These are phyloP conservation scores for Acorus calamus DNA, from an alignment of 106 monocot genomes.

Conservation along the genomic window DNA sequence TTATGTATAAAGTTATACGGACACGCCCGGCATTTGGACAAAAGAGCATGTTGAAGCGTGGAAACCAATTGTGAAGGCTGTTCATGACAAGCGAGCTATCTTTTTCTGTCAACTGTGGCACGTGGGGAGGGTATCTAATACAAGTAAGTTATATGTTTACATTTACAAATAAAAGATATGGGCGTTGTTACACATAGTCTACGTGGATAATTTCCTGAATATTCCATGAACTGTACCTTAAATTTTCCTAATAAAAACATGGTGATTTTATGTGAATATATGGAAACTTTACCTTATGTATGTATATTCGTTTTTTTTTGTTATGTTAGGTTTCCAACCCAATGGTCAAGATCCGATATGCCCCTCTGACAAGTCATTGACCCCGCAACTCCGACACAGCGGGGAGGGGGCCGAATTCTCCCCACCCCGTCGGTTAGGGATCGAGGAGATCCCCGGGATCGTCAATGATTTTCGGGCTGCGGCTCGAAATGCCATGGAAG, in stretches of 20 bases:
- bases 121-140: constrained; percentile 47
- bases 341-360: not conserved
- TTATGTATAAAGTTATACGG: constrained; percentile 12
- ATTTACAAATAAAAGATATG: too few relatives aligned
- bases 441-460: not conserved
- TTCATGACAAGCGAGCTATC: constrained; percentile 41
- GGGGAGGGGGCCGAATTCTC: not conserved
- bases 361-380: not conserved
- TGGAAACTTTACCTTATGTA: too few relatives aligned
- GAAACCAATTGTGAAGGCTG: constrained; percentile 64
- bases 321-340: not conserved
- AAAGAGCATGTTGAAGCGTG: constrained; percentile 66
- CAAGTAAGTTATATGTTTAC: constrained; percentile 1
- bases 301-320: too few relatives aligned
- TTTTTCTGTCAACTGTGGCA: constrained; percentile 75
- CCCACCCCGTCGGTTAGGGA: not conserved
- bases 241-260: too few relatives aligned
- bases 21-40: constrained; percentile 69
- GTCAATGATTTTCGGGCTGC: not conserved
- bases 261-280: too few relatives aligned
- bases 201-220: too few relatives aligned
- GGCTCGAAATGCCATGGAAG: not conserved
- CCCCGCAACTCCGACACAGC: not conserved
- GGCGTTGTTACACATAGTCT: too few relatives aligned
- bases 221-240: too few relatives aligned